Base-by-base conservation (phyloP, 2,329 filamentous ascomycete species). In the Diaporthe nobilis region DNA sequence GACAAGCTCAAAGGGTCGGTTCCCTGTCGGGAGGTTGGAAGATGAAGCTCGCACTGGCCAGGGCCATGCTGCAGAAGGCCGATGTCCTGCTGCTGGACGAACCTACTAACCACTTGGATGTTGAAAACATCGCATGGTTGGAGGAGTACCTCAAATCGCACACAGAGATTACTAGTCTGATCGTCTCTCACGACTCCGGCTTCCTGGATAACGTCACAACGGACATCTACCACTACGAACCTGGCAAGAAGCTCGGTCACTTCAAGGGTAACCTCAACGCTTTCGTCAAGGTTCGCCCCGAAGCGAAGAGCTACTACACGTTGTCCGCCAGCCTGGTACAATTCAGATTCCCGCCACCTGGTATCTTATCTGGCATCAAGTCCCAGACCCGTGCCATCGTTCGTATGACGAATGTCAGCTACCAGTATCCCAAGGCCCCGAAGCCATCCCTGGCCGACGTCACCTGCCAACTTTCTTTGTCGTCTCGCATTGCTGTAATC, bases 11-110 rank as follows among this genome's bases (percentile, higher is more conserved):
- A 83, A 94, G 94, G 81, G 97, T 99, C 76, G 97, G 97, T 80
- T 98, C 96, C 28, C 87, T 99, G 49, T 98, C 97, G 58, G 97
- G 97, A 86, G 97, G 97, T 83, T 99, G 97, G 97, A 98, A 98
- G 91, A 99, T 99, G 97, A 99, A 99, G 92, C 88, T 99, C 77
- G 97, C 97, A 79, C 87, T 99, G 84, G 97, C 97, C 71, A 92
- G 97, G 81, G 97, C 97, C 78, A 98, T 99, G 96, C 90, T 99
- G 81, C 94, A 97, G 89, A 94, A 93, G 82, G 96, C 97, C n/a
- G 97, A 99, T 84, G 96, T 99, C 70, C 90, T 99, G 75, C 89
- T 99, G 71, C 92, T 99, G 75, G 97, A 99, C 90, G 97, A 99
- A 91, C 97, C 97, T 85, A 99, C 97, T 81, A 99, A 99, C 88